These are phyloP conservation scores for Dissoconium aciculare DNA, from an alignment of 2,329 filamentous ascomycete genomes.

Conservation along the genomic window DNA sequence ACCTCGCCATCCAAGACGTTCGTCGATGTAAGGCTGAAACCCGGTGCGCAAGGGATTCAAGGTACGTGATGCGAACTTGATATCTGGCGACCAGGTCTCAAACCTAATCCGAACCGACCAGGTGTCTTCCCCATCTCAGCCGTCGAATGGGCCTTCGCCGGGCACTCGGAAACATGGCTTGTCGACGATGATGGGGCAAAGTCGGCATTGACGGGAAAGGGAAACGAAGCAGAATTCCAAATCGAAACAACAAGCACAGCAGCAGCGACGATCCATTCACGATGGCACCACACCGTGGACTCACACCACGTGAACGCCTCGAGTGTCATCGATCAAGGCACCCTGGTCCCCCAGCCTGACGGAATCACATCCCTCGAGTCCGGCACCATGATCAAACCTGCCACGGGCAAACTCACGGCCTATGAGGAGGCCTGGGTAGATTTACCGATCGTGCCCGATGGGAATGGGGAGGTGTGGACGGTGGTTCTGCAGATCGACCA, in stretches of 20 bases:
- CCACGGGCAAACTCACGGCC: constrained; percentile 33
- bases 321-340: constrained; percentile 38
- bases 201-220: no score
- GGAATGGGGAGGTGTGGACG: constrained; percentile 27
- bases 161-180: constrained; percentile 31
- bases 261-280: constrained; percentile 8
- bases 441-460: constrained; percentile 18
- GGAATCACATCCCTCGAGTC: constrained; percentile 35
- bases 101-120: constrained; percentile 6
- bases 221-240: no score
- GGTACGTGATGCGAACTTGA: no score
- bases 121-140: constrained; percentile 20
- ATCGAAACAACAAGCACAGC: constrained; percentile 3
- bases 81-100: constrained; percentile 2
- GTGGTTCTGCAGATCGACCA: constrained; percentile 12
- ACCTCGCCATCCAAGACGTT: neutral
- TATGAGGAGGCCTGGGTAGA: constrained; percentile 39
- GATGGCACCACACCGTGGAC: constrained; percentile 49
- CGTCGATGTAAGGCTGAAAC: neutral
- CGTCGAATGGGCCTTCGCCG: constrained; percentile 54
- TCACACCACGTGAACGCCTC: constrained; percentile 31
- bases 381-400: constrained; percentile 46
- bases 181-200: neutral
- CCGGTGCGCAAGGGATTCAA: neutral
- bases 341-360: constrained; percentile 36